Evolutionary conservation across 2,329 filamentous ascomycete species (phyloP).

Genomic region (Calonectria pauciramosa): DNA sequence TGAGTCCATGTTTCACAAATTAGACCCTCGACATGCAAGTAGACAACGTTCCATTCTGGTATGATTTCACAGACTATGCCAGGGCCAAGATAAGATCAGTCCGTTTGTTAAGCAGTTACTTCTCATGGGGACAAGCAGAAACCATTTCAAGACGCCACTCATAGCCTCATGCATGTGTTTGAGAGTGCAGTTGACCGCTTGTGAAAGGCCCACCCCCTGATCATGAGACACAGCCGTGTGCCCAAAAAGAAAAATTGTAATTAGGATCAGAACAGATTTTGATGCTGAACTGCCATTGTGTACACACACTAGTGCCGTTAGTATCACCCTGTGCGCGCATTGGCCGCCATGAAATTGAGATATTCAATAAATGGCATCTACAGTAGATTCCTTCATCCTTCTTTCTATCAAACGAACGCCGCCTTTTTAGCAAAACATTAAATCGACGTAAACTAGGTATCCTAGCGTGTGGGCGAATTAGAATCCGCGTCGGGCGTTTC

Average conservation of each 20-base stretch:
- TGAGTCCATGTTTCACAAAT: background rate
- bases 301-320: background rate
- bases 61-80: background rate
- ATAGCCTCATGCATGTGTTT: background rate
- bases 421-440: background rate
- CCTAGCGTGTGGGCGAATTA: background rate
- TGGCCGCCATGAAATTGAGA: background rate
- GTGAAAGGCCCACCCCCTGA: background rate
- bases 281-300: too few relatives aligned
- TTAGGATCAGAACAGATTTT: background rate
- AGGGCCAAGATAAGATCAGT: too few relatives aligned
- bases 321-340: background rate
- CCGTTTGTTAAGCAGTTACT: too few relatives aligned
- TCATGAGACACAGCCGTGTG: constrained; percentile 1
- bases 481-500: background rate
- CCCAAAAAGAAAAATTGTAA: too few relatives aligned
- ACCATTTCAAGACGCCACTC: background rate
- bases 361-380: background rate
- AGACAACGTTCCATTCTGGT: background rate
- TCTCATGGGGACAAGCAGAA: background rate
- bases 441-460: background rate
- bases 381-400: background rate
- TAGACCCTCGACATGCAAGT: background rate
- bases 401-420: background rate
- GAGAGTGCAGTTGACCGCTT: background rate